A percentile compares a stretch with the other conserved stretches of the same genome.
These are phyloP conservation scores for Claviceps paspali DNA, from an alignment of 2,329 filamentous ascomycete genomes.

Conservation along the genomic window DNA sequence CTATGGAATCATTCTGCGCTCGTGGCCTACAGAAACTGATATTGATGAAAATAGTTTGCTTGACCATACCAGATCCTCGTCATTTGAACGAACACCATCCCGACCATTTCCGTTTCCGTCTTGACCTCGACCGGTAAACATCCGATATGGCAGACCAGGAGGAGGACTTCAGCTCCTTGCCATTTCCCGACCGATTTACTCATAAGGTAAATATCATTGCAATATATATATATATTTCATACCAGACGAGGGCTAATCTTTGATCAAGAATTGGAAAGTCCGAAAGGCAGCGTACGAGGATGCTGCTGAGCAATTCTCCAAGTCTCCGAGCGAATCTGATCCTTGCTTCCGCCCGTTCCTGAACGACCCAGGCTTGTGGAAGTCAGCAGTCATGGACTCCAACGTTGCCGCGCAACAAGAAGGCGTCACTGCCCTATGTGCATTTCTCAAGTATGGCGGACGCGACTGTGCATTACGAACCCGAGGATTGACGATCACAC, in stretches of 20 bases:
- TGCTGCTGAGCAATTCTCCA: conserved; percentile 71
- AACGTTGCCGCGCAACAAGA: conserved; percentile 97
- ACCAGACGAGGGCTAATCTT: conserved; percentile 5
- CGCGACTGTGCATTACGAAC: conserved; percentile 66
- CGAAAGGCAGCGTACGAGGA: conserved; percentile 92
- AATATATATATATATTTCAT: not conserved
- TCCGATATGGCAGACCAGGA: conserved; percentile 61
- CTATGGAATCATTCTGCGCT: too few species aligned
- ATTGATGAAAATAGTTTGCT: conserved; percentile 13
- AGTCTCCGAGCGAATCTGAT: conserved; percentile 71
- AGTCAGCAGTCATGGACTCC: conserved; percentile 79
- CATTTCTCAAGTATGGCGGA: conserved; percentile 84
- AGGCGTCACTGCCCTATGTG: conserved; percentile 71
- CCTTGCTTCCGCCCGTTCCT: conserved; percentile 78
- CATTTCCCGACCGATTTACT: conserved; percentile 63
- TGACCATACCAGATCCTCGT: conserved; percentile 7
- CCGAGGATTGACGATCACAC: conserved; percentile 54
- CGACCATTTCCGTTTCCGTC: conserved; percentile 8
- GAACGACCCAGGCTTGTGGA: conserved; percentile 76
- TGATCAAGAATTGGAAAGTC: conserved; percentile 73
- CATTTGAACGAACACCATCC: conserved; percentile 5
- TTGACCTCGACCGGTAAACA: conserved; percentile 7
- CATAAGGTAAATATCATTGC: conserved; percentile 49
- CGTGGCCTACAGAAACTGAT: conserved; percentile 17
- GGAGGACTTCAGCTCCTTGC: conserved; percentile 68